Evolutionary conservation across 2,329 filamentous ascomycete species (phyloP), one percentile per base, ranked within the genome.

Genomic region (Exserohilum turcica): DNA sequence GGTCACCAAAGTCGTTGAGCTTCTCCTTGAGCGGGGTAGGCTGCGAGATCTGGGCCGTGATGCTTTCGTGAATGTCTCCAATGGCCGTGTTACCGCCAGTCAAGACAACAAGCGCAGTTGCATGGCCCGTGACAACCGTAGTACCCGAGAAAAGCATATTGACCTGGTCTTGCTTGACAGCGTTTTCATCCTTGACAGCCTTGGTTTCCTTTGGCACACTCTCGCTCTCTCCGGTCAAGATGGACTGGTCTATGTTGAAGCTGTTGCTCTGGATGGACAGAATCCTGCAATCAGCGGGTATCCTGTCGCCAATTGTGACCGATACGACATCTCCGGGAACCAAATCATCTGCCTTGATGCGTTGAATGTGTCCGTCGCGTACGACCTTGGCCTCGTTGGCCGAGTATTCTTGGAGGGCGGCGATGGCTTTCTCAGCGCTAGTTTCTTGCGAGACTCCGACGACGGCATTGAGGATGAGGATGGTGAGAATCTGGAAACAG

Each of bases 71-170:
- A 61, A 99, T 99, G 74, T 97, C 94, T 67, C 94, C 94, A 77
- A 99, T 99, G 32, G 94, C 94, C 21, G 94, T 99, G 69, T 86
- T 90, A 42, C 87, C 84, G 62, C 94, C 94, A 15, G 94, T 99
- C 71, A 96, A 77, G 58, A 92, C 92, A 21, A 99, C 94, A 47
- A 97, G 79, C 37, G 94, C 94, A 66, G 86, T 92, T 44, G 94
- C 95, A 74, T 93, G 91, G 57, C 94, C 94, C 60, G 90, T 96
- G 16, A 97, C 93, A 15, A 99, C 92, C 3, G 94, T 97, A 5
- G 95, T 99, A 67, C 95, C 95, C 1, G 95, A 99, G 78, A 99
- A 99, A 56, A 99, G 83, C 85, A 96, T 97, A 76, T 99, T 99
- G 79, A 89, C 79, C 79, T 97, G 94, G 74, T 99, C 94, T 79